Evolutionary conservation across 192 early-diverging fungal species (phyloP), one percentile per base, ranked within the genome.

Genomic region (Coemansia biformis): DNA sequence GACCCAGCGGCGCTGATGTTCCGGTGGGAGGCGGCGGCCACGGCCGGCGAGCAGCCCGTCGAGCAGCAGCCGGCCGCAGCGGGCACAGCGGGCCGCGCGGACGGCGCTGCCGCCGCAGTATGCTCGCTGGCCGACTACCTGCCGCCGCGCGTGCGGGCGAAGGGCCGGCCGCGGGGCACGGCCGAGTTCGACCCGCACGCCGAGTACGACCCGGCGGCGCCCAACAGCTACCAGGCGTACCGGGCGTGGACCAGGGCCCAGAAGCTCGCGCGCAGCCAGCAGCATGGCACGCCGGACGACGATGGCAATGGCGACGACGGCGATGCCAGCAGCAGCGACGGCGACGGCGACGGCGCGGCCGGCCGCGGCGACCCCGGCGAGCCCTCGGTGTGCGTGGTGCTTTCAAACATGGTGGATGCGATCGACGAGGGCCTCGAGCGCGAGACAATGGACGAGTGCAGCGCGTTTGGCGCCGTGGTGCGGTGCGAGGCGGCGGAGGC

Each of bases 381-480:
- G 44, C 57, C 57, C n/a, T 51, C 52, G 2, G 29, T 22, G n/a
- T 45, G 38, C 23, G 21, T 61, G 26, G 22, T 57, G 23, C 38
- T 68, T 33, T 52, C 52, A 18, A 68, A 68, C 48, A 68, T 68
- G 65, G 65, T 58, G 0, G 65, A 60, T 40, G 53, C 24, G 10
- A 41, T 60, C n/a, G 65, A 68, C 39, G 53, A 60, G 9, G 48
- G 44, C 12, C 48, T 68, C 43, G 57, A 56, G 48, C 37, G 24
- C 17, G 65, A 68, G 38, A 68, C 65, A 0, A 24, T 23, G 24
- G 65, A 60, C 33, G 65, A 68, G 40, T 68, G 65, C 49, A 31
- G 34, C 21, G 58, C 48, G n/a, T 68, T 60, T 52, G 65, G 65
- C 24, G 12, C 26, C 11, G 58, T 68, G 7, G 42, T 56, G 17